Evolutionary conservation across 441 rosid species (phyloP), one percentile per base, ranked within the genome.

Genomic region (Syzygium malaccense): DNA sequence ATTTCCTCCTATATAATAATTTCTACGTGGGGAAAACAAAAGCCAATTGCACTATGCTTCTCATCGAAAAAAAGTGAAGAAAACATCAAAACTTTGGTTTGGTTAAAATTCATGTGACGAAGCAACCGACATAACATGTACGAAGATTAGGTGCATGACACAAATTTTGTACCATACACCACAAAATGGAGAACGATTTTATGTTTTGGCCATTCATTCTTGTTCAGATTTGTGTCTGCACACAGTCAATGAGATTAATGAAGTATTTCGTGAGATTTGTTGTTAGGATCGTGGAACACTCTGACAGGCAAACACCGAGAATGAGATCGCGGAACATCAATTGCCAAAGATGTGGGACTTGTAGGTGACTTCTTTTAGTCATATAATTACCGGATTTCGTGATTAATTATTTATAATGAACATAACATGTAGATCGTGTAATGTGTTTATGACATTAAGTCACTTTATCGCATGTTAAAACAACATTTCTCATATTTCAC

Each of bases 11-110:
- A 7, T 14, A 49, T 14, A 53, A 1, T 14, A 53, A 53, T 53
- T 53, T 53, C 55, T 51, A 51, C 1, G 15, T 14, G 14, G 14
- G 54, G 14, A 53, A 53, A 53, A 13, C 14, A 5, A 28, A 60
- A 60, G 28, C 33, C 18, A 60, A 2, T 6, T 3, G n/a, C 68
- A 1, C 2, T 18, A 6, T 28, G 0, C 68, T 6, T 0, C 9
- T 0, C 33, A n/a, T 62, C 4, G 10, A 62, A 28, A n/a, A 7
- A 3, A 9, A 14, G n/a, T 6, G 33, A n/a, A 68, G 48, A 33
- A 68, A 33, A 68, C 23, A 20, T 71, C n/a, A 20, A 37, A 71
- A 20, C 25, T 71, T 71, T 20, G 49, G 51, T 41, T 37, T 23
- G 25, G 2, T 37, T 71, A 11, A 71, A 37, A 37, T 0, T 37